Percentiles rank a stretch among this genome's conserved stretches.
These are phyloP conservation scores for Albugo candida DNA, from an alignment of 352 stramenopile genomes.

Conservation along the genomic window DNA sequence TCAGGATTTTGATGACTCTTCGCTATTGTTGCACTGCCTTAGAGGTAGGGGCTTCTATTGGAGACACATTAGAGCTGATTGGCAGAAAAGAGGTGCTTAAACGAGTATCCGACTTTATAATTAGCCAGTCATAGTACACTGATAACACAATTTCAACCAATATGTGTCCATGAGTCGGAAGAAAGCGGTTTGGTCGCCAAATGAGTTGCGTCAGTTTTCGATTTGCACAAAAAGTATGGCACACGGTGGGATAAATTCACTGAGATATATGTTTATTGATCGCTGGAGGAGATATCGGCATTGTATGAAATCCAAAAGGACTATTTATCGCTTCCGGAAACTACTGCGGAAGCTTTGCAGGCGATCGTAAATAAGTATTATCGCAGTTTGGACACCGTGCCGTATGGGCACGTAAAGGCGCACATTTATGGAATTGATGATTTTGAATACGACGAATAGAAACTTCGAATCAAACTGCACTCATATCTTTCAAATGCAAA, in stretches of 20 bases:
- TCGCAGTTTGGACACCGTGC: too few species aligned
- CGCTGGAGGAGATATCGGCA: slow-evolving; percentile 32
- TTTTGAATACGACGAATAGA: too few species aligned
- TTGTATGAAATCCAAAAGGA: slow-evolving; percentile 46
- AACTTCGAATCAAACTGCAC: too few species aligned
- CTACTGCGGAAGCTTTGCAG: slow-evolving; percentile 48
- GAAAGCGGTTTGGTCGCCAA: slow-evolving; percentile 15
- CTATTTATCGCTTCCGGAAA: slow-evolving; percentile 43
- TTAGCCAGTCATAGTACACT: too few species aligned
- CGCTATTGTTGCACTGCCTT: slow-evolving; percentile 75
- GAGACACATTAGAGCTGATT: slow-evolving; percentile 64
- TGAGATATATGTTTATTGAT: slow-evolving; percentile 25
- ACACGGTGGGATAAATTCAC: slow-evolving; percentile 28
- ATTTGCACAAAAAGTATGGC: slow-evolving; percentile 30
- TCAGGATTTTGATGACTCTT: slow-evolving; percentile 71
- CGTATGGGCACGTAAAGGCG: too few species aligned
- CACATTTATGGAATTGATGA: too few species aligned
- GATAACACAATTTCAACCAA: too few species aligned
- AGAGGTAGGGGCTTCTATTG: slow-evolving; percentile 64
- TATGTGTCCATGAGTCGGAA: too few species aligned
- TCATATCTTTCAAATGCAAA: too few species aligned
- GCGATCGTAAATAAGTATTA: slow-evolving; percentile 53
- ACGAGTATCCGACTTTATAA: slow-evolving; percentile 4
- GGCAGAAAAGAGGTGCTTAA: slow-evolving; percentile 33
- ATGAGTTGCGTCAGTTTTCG: slow-evolving; percentile 53